Evolutionary conservation across 768 basidiomycete species (phyloP), one percentile per base, ranked within the genome.

Genomic region (Trametes cingulata): DNA sequence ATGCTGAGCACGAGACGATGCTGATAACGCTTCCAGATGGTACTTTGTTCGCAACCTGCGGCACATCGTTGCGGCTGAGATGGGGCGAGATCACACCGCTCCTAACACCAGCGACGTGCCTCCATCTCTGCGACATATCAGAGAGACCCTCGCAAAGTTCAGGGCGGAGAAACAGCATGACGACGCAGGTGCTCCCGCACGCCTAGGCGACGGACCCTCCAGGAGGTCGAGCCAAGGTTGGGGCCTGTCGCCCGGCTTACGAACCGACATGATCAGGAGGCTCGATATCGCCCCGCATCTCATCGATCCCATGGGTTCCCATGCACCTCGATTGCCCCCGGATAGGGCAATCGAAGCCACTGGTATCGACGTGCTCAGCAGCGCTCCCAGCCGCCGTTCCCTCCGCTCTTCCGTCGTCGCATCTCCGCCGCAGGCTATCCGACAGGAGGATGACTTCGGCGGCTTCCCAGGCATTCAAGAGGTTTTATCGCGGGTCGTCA

Each of bases 391-490:
- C 12, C 57, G 56, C 17, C 60, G 63, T 17, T 58, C 62, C 6
- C 52, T 35, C 4, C 43, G 24, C 3, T 50, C 56, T 2, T 41
- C 57, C 10, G 10, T 43, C 5, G 24, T 36, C 7, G 15, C 50
- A 4, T 17, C 25, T 9, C 19, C 56, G 6, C 35, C 45, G 17
- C 25, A 56, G n/a, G n/a, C 42, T 6, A 15, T 15, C 13, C 15
- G 4, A 1, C 24, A 41, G 12, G 57, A 61, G 14, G 65, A 63
- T 35, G 51, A 58, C 47, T 67, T 69, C 33, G 71, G 70, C 0
- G 73, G 77, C 8, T 76, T 78, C 68, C 73, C 78, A 19, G 71
- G 73, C 52, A 68, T 74, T 1, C 54, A 39, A n/a, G 61, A 60
- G 8, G 2, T 69, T 22, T 62, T 15, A 15, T 52, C 59, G 6